Percentiles rank a stretch among this genome's conserved stretches.
Evolutionary conservation across 2,329 filamentous ascomycete genomes (phyloP).

Genomic region (Xylariaceae sp.): DNA sequence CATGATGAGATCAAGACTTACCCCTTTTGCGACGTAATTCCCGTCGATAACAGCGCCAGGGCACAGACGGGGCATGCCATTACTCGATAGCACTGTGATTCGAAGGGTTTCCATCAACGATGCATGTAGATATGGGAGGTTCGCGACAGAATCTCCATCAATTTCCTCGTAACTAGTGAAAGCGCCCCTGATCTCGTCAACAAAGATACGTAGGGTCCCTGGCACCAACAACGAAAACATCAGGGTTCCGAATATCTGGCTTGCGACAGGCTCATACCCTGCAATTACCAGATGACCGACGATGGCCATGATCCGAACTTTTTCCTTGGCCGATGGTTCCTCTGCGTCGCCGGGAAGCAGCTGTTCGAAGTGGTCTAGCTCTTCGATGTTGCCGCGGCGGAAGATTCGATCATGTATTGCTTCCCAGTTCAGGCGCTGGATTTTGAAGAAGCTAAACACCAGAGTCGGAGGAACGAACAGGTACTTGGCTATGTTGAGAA

Average conservation of each 20-base stretch:
- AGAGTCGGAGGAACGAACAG: constrained; percentile 11
- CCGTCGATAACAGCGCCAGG: constrained; percentile 23
- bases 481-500: constrained; percentile 14
- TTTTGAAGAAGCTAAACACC: background rate
- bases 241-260: constrained; percentile 11
- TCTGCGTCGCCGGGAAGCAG: constrained; percentile 10
- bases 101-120: constrained; percentile 33
- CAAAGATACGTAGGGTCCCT: constrained; percentile 20
- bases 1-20: constrained; percentile 3
- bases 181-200: constrained; percentile 28
- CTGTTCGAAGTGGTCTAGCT: constrained; percentile 20
- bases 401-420: constrained; percentile 14
- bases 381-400: constrained; percentile 8
- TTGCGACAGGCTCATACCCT: constrained; percentile 14
- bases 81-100: constrained; percentile 27
- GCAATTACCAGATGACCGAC: constrained; percentile 19
- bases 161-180: constrained; percentile 31
- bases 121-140: constrained; percentile 32
- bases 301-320: constrained; percentile 11
- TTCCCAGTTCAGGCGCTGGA: constrained; percentile 9
- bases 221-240: constrained; percentile 25
- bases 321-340: background rate
- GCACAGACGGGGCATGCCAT: constrained; percentile 17
- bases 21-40: constrained; percentile 20
- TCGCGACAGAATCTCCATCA: constrained; percentile 15